Conservation (phyloP, 495 filamentous ascomycete genomes). For the Trichoderma orchidacearum region DNA sequence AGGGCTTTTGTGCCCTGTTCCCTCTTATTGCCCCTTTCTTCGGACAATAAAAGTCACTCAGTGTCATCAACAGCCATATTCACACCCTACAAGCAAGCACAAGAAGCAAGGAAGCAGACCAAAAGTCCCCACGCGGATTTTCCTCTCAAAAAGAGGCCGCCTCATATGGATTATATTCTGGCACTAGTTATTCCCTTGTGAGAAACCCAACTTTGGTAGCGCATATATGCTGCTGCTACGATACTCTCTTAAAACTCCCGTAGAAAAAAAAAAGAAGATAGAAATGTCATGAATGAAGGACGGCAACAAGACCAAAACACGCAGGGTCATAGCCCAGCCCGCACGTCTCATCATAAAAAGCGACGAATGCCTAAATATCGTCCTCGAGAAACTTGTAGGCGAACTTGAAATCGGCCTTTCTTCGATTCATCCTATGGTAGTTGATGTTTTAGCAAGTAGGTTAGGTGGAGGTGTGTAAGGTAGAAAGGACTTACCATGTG, state of each 20-base stretch:
- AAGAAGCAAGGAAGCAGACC: not conserved
- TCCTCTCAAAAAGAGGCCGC: not conserved
- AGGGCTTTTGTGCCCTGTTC: too few species aligned
- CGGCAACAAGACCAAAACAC: not conserved
- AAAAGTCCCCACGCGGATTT: not conserved
- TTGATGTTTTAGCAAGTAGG: conserved; percentile 8
- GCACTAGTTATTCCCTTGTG: not conserved
- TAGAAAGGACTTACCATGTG: conserved; percentile 63
- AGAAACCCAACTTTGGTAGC: not conserved
- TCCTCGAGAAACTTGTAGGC: conserved; percentile 94
- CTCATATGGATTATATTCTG: not conserved
- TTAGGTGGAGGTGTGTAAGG: not conserved
- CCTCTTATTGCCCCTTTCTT: too few species aligned
- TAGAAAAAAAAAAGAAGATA: not conserved
- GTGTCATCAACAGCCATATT: not conserved
- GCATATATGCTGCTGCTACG: not conserved
- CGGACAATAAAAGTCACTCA: too few species aligned
- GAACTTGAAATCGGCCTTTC: conserved; percentile 98
- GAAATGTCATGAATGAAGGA: not conserved
- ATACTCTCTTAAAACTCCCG: not conserved
- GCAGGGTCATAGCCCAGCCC: not conserved
- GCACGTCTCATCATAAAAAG: not conserved
- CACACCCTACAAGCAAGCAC: not conserved
- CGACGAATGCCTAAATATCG: conserved; percentile 27
- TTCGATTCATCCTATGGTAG: conserved; percentile 81